Percentiles rank a stretch among this genome's conserved stretches.
Evolutionary conservation across 352 stramenopile genomes (phyloP).

Genomic region (Pythium aquatile): DNA sequence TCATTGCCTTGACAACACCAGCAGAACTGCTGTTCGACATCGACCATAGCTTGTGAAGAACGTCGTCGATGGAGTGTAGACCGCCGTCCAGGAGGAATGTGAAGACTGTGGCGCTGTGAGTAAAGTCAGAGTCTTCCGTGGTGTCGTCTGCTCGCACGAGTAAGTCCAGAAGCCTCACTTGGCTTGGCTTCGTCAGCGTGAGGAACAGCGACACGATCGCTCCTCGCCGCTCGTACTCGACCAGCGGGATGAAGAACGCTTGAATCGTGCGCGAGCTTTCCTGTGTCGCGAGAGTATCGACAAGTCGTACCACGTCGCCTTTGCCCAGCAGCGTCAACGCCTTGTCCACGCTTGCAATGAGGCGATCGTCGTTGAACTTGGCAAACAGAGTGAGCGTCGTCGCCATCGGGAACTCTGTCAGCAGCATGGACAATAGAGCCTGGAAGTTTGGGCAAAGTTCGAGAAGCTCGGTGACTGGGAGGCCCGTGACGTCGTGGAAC

Average conservation of each 20-base stretch:
- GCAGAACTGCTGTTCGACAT: slow-evolving; percentile 27
- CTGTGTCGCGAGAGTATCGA: slow-evolving; percentile 42
- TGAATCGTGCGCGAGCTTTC: slow-evolving; percentile 29
- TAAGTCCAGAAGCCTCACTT: slow-evolving; percentile 21
- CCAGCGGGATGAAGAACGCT: slow-evolving; percentile 39
- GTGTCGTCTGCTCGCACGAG: not conserved
- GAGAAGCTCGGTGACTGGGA: slow-evolving; percentile 37
- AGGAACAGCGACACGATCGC: slow-evolving; percentile 46
- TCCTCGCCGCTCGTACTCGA: slow-evolving; percentile 34
- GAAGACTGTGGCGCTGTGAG: slow-evolving; percentile 31
- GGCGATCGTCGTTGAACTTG: slow-evolving; percentile 52
- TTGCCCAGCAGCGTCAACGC: slow-evolving; percentile 39
- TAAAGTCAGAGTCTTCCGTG: not conserved
- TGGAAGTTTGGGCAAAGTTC: slow-evolving; percentile 38
- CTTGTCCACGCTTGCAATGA: slow-evolving; percentile 39
- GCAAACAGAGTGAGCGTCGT: slow-evolving; percentile 45
- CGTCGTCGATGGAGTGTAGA: slow-evolving; percentile 35
- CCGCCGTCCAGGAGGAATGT: slow-evolving; percentile 47
- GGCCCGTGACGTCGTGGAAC: slow-evolving; percentile 53
- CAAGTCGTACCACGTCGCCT: slow-evolving; percentile 43
- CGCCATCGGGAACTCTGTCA: slow-evolving; percentile 53
- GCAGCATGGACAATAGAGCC: slow-evolving; percentile 29
- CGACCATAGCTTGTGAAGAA: slow-evolving; percentile 46
- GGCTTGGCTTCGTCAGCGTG: slow-evolving; percentile 34
- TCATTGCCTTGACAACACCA: slow-evolving; percentile 32